Conservation (phyloP, 2,329 filamentous ascomycete species). For the Neurospora crassa region DNA sequence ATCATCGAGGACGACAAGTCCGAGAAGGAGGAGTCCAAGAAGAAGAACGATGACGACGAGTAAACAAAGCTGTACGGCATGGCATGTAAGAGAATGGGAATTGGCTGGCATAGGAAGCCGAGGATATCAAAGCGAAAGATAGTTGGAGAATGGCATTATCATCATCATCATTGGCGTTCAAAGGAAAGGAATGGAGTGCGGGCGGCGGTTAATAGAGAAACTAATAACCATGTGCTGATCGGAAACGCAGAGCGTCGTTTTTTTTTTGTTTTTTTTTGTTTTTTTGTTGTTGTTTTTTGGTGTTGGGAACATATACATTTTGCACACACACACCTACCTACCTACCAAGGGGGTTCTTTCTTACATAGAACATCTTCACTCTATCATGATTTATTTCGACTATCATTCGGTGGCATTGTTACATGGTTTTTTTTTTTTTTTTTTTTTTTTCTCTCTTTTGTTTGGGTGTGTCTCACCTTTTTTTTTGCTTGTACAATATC, state of each 20-base stretch:
- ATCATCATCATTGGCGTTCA: not conserved
- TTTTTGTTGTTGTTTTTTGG: not conserved
- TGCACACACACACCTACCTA: not conserved
- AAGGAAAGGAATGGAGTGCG: not conserved
- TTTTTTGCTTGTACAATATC: not conserved
- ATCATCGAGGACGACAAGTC: conserved; percentile 43
- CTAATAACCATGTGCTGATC: not conserved
- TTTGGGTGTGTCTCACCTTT: not conserved
- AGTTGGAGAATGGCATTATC: not conserved
- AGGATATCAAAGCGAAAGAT: not conserved
- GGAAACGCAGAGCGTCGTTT: not conserved
- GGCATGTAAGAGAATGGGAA: not conserved
- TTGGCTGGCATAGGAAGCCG: not conserved
- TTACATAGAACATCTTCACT: not conserved
- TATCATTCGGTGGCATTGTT: not conserved
- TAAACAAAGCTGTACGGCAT: conserved; percentile 5
- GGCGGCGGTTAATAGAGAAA: not conserved
- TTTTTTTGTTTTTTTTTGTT: not conserved
- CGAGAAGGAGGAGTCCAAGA: conserved; percentile 31
- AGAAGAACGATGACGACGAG: conserved; percentile 40
- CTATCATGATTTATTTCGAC: not conserved
- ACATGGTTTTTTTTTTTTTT: not conserved
- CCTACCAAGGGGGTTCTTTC: not conserved
- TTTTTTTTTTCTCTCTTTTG: not conserved
- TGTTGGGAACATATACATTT: not conserved